phyloP scores from a whole-genome alignment of 805 yeast genomes.

The Kodamaea fukazawae region DNA sequence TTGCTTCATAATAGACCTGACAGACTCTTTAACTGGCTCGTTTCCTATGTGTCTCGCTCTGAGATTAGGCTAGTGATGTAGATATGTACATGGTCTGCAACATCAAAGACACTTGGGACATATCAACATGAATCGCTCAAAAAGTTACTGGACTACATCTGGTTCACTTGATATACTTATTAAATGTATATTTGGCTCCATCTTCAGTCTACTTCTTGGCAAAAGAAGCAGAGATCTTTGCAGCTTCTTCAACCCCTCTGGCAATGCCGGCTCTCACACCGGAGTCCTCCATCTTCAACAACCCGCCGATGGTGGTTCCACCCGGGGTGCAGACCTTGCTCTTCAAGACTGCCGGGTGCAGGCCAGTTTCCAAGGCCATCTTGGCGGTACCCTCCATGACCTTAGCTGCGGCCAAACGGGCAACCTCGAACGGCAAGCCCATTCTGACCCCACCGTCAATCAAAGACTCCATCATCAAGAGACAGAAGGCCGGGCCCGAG shows the following conservation, averaged over 20 bases:
- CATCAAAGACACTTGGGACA: too few species aligned
- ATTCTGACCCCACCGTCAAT: constrained; percentile 91
- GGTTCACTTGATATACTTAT: too few species aligned
- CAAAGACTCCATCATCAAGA: constrained; percentile 85
- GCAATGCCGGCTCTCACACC: constrained; percentile 87
- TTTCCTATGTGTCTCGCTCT: too few species aligned
- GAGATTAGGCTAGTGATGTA: too few species aligned
- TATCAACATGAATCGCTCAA: too few species aligned
- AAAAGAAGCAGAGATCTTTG: constrained; percentile 65
- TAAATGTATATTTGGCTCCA: too few species aligned
- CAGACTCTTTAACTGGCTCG: too few species aligned
- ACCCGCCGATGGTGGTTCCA: constrained; percentile 95
- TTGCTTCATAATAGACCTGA: too few species aligned
- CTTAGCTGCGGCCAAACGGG: constrained; percentile 85
- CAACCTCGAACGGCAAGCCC: constrained; percentile 87
- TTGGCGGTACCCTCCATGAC: constrained; percentile 92
- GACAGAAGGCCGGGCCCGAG: constrained; percentile 93
- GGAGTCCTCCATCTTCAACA: constrained; percentile 86
- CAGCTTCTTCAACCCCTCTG: constrained; percentile 87
- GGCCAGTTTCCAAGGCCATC: constrained; percentile 79
- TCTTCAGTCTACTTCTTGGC: constrained; percentile 29
- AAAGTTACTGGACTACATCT: too few species aligned
- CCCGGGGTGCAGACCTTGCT: constrained; percentile 95
- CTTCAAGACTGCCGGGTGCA: constrained; percentile 85
- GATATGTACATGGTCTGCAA: too few species aligned